Conservation (phyloP, 306 rosid genomes). For the Rosa chinensis region DNA sequence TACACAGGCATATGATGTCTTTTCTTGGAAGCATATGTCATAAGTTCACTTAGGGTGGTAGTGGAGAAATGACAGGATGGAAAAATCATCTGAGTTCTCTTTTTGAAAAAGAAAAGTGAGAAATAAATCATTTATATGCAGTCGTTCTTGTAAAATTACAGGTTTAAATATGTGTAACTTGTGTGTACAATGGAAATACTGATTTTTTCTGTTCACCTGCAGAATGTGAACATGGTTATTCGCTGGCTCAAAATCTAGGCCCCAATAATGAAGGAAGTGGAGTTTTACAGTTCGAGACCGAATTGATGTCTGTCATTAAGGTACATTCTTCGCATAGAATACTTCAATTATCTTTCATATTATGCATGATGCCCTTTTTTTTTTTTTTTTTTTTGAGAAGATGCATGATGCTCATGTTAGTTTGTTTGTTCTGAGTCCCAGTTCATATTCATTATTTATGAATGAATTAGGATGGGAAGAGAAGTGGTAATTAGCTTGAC, state of each 20-base stretch:
- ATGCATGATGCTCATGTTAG: neutral
- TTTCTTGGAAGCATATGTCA: slow-evolving; percentile 1
- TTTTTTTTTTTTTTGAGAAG: no score
- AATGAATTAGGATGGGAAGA: neutral
- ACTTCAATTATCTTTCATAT: neutral
- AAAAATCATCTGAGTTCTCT: neutral
- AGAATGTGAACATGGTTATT: slow-evolving; percentile 98
- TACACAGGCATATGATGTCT: slow-evolving; percentile 26
- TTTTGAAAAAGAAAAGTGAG: neutral
- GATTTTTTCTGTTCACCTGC: slow-evolving; percentile 30
- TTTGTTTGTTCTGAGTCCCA: neutral
- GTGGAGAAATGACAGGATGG: neutral
- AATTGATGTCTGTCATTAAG: slow-evolving; percentile 95
- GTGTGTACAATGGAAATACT: slow-evolving; percentile 37
- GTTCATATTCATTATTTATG: neutral
- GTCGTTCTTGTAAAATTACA: neutral
- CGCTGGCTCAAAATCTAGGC: slow-evolving; percentile 82
- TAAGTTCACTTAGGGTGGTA: neutral
- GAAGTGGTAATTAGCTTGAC: neutral
- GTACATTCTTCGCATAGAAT: slow-evolving; percentile 35
- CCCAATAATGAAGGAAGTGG: slow-evolving; percentile 98
- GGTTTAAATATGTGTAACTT: neutral
- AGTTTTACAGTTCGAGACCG: slow-evolving; percentile 94
- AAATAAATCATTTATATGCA: neutral
- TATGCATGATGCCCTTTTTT: neutral